A percentile compares a stretch with the other conserved stretches of the same genome.
These are phyloP conservation scores for Termitomyces sp. DNA, from an alignment of 768 basidiomycete species.

Conservation along the genomic window DNA sequence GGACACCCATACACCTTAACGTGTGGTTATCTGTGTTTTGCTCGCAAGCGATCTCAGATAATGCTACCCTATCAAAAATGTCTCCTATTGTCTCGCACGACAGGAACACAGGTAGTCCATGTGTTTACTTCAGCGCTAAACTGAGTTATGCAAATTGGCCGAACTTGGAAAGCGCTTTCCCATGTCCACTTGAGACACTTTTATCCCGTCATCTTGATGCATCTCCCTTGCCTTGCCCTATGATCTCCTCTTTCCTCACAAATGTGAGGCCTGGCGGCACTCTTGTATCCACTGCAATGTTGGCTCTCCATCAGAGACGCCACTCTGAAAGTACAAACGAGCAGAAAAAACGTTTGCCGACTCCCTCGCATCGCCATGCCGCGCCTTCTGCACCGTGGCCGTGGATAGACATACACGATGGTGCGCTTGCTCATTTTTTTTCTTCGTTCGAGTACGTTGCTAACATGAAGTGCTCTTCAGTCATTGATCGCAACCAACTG, in stretches of 20 bases:
- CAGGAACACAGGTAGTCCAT: too few species aligned
- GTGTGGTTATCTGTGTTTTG: background rate
- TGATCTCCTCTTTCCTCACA: background rate
- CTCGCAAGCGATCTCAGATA: background rate
- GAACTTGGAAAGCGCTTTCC: background rate
- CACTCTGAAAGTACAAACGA: background rate
- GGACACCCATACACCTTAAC: background rate
- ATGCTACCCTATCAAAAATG: background rate
- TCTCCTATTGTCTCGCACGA: background rate
- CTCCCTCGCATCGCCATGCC: slow-evolving; percentile 37
- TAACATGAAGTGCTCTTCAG: slow-evolving; percentile 15
- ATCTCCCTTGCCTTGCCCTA: background rate
- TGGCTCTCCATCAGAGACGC: background rate
- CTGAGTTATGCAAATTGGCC: background rate
- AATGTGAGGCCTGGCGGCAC: background rate
- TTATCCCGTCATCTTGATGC: background rate
- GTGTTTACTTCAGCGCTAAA: background rate
- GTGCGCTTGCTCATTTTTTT: slow-evolving; percentile 12
- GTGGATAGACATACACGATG: slow-evolving; percentile 35
- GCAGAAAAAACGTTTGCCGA: slow-evolving; percentile 15
- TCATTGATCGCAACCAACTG: slow-evolving; percentile 29
- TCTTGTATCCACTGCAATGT: background rate
- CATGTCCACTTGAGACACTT: too few species aligned
- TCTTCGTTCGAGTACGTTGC: background rate
- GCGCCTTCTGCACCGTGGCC: slow-evolving; percentile 43